phyloP scores from a whole-genome alignment of 73 alveolate genomes.

The Tetrahymena thermophila region DNA sequence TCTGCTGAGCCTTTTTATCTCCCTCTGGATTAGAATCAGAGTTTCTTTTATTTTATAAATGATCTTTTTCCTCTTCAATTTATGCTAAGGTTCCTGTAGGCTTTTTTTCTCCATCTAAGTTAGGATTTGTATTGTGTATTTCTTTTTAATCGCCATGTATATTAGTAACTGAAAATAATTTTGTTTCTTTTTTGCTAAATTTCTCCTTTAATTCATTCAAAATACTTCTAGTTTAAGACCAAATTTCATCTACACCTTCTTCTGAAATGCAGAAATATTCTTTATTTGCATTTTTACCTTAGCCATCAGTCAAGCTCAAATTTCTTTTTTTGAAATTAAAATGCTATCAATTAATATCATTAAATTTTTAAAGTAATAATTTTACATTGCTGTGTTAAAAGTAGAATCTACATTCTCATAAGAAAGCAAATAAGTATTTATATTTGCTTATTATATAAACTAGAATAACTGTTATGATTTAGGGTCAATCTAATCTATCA shows the following conservation, averaged over 20 bases:
- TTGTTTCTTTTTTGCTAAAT: background rate
- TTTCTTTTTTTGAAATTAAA: background rate
- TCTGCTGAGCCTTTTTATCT: background rate
- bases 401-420: background rate
- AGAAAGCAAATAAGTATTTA: conserved; percentile 20
- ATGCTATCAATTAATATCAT: background rate
- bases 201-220: background rate
- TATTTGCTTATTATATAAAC: conserved; percentile 5
- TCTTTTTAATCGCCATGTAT: background rate
- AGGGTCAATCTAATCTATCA: conserved; percentile 23
- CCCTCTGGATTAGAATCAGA: background rate
- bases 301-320: background rate
- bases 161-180: background rate
- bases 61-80: background rate
- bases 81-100: background rate
- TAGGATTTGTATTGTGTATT: background rate
- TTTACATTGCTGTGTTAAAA: background rate
- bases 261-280: background rate
- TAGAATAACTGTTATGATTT: conserved; percentile 11
- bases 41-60: background rate
- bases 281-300: background rate
- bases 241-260: background rate
- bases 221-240: background rate
- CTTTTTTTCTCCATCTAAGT: background rate
- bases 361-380: background rate